phyloP scores from a whole-genome alignment of 352 stramenopile genomes.

The Globisporangium sylvaticum region DNA sequence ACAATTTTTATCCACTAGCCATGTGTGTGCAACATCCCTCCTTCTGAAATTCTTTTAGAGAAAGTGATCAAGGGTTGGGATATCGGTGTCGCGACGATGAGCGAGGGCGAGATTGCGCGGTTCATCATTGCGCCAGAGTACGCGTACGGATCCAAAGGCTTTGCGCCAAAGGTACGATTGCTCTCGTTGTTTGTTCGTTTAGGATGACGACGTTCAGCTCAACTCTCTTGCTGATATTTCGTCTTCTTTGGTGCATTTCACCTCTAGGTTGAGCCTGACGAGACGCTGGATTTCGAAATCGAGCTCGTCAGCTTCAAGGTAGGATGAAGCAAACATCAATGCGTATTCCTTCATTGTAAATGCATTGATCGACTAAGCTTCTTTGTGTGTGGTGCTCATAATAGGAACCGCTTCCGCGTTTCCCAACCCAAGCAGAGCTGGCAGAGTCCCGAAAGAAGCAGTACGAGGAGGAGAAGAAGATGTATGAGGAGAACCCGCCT shows the following conservation, averaged over 20 bases:
- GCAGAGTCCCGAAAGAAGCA: slow-evolving; percentile 81
- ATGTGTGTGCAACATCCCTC: neutral
- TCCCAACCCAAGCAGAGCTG: slow-evolving; percentile 78
- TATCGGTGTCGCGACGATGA: slow-evolving; percentile 81
- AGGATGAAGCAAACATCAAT: neutral
- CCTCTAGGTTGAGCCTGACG: slow-evolving; percentile 64
- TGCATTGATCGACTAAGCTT: neutral
- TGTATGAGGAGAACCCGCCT: slow-evolving; percentile 80
- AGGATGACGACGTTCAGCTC: neutral
- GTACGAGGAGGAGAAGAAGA: slow-evolving; percentile 78
- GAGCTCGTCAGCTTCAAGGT: slow-evolving; percentile 78
- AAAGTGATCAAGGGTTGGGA: slow-evolving; percentile 88
- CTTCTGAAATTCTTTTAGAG: slow-evolving; percentile 24
- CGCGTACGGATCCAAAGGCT: slow-evolving; percentile 70
- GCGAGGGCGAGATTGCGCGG: slow-evolving; percentile 63
- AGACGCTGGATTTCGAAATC: slow-evolving; percentile 87
- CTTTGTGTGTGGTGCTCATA: neutral
- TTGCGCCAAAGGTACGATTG: slow-evolving; percentile 60
- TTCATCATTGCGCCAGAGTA: slow-evolving; percentile 86
- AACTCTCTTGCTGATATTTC: neutral
- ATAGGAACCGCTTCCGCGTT: slow-evolving; percentile 74
- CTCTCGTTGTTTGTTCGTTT: neutral
- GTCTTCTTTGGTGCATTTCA: neutral
- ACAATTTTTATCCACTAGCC: neutral
- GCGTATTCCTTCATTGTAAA: neutral